Percentiles rank a stretch among this genome's conserved stretches.
These are phyloP conservation scores for Pichia terricola DNA, from an alignment of 1,139 yeast species.

Conservation along the genomic window DNA sequence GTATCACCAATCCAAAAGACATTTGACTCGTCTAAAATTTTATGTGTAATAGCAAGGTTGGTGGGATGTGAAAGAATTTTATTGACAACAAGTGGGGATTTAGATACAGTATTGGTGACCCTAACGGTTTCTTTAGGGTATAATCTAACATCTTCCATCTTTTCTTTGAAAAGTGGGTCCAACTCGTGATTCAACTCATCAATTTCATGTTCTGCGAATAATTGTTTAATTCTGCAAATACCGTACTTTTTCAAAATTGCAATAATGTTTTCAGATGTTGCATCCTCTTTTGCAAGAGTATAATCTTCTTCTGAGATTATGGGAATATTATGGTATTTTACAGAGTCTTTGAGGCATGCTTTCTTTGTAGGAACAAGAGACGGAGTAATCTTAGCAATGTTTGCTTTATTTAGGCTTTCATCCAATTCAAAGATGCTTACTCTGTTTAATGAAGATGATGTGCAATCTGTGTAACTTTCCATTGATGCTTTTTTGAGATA, in stretches of 20 bases:
- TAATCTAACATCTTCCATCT: slow-evolving; percentile 8
- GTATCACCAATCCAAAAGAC: slow-evolving; percentile 13
- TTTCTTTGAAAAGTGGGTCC: slow-evolving; percentile 9
- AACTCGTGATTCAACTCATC: slow-evolving; percentile 7
- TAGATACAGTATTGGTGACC: slow-evolving; percentile 10
- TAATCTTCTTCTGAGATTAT: not conserved
- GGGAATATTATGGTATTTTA: not conserved
- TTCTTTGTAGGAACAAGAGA: not conserved
- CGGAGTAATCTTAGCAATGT: not conserved
- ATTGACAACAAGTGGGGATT: slow-evolving; percentile 10
- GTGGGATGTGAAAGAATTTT: slow-evolving; percentile 9
- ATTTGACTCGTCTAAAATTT: slow-evolving; percentile 7
- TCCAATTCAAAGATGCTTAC: no score
- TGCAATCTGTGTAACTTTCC: no score
- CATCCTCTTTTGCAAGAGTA: slow-evolving; percentile 9
- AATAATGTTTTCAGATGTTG: slow-evolving; percentile 5
- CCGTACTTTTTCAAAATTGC: slow-evolving; percentile 6
- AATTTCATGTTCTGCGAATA: slow-evolving; percentile 4
- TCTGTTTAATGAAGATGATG: no score
- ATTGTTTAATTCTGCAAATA: slow-evolving; percentile 6
- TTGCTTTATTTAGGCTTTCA: no score
- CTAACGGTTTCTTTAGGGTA: slow-evolving; percentile 11
- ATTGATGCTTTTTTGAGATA: no score
- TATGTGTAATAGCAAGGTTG: slow-evolving; percentile 6
- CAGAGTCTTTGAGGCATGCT: not conserved